Base-by-base conservation (phyloP, 1,284 basidiomycete species). In the Leccinum pachyderme region DNA sequence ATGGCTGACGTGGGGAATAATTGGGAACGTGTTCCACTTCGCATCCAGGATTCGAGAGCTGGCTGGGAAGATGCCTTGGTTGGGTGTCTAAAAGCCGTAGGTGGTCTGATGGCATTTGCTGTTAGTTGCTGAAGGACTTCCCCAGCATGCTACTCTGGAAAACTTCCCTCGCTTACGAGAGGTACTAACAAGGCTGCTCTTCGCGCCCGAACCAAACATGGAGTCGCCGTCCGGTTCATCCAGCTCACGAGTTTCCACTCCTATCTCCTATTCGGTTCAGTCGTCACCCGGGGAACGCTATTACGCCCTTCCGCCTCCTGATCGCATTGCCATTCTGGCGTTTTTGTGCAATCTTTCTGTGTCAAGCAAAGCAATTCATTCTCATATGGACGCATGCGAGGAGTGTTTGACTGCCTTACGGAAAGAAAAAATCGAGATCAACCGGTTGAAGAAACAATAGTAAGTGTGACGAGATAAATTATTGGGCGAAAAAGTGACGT, bases 361-460 rank as follows among this genome's bases (percentile, higher is more conserved):
- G 28, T 93, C 94, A 47, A 96, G 93, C 70, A 95, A 93, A 68
- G 80, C 84, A 5, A 83, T 98, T 44, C 91, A 95, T 67, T 73
- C 80, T 11, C 93, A 91, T 65, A 91, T 98, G 82, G 97, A 99
- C 63, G 82, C 86, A 52, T 93, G 91, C 64, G 95, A 95, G 65
- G 82, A 89, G 61, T 86, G 89, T 60, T 74, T 99, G 57, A 98
- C 97, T 9, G 91, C 95, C 44, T 78, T 97, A 50, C 78, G 96
- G 60, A 99, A 99, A 75, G 93, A 96, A 72, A 93, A 95, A 72
- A 92, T 96, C 35, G 96, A 99, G 62, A 84, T 95, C 51, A 95
- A 95, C 71, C 81, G 95, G 58, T 80, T 87, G 62, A 89, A 89
- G 74, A 95, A 93, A 72, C 85, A 89, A 67, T 80, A 87, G 92